Conservation (phyloP, 306 rosid species). For the Prunus mira region DNA sequence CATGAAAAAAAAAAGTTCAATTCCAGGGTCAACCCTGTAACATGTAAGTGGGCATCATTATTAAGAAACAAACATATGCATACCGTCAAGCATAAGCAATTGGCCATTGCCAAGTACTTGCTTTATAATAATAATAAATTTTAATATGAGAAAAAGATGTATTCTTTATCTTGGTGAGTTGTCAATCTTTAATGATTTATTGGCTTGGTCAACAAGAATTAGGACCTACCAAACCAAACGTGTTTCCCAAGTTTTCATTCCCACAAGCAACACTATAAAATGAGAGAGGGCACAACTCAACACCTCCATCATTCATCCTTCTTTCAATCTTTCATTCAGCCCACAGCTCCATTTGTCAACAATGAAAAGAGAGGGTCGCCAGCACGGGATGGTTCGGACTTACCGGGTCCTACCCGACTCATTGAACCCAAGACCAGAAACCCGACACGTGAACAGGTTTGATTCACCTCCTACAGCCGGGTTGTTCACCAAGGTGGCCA, state of each 20-base stretch:
- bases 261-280: not conserved
- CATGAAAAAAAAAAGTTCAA: too few species aligned
- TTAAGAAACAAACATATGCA: too few species aligned
- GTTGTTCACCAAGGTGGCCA: slow-evolving; percentile 47
- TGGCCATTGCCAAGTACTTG: not conserved
- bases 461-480: slow-evolving; percentile 58
- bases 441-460: slow-evolving; percentile 30
- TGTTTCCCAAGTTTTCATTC: slow-evolving; percentile 44
- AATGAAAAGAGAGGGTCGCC: slow-evolving; percentile 87
- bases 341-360: slow-evolving; percentile 5
- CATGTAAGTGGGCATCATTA: too few species aligned
- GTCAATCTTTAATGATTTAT: not conserved
- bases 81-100: not conserved
- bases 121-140: not conserved
- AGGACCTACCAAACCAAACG: not conserved
- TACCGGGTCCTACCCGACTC: slow-evolving; percentile 38
- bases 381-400: slow-evolving; percentile 74
- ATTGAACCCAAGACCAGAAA: slow-evolving; percentile 39
- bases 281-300: not conserved
- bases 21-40: too few species aligned
- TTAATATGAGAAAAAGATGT: too few species aligned
- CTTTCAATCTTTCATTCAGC: slow-evolving; percentile 2
- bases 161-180: slow-evolving; percentile 12
- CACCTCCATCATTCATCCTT: not conserved
- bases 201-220: slow-evolving; percentile 40